Evolutionary conservation across 129 eudicot genomes (phyloP).

Genomic region (Escallonia rubra): DNA sequence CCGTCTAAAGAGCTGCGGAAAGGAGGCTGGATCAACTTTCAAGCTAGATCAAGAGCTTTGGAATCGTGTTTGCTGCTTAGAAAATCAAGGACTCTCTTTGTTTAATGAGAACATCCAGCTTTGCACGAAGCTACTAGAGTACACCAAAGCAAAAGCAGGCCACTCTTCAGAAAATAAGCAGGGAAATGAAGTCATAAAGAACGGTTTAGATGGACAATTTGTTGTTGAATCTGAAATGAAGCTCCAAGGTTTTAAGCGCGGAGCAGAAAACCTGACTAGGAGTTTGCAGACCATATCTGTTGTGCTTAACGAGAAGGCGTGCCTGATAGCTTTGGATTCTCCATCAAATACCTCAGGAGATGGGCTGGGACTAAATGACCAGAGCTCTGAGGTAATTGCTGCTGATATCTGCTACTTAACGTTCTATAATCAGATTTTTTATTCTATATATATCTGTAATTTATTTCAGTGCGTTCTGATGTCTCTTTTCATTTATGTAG

Average conservation of each 20-base stretch:
- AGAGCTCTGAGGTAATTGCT: conserved; percentile 45
- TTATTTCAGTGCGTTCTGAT: neutral
- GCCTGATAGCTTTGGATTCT: conserved; percentile 8
- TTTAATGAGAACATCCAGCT: conserved; percentile 56
- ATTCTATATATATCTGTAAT: neutral
- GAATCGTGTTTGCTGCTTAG: conserved; percentile 53
- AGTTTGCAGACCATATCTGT: conserved; percentile 52
- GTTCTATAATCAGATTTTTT: neutral
- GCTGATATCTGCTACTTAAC: neutral
- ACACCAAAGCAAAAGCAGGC: conserved; percentile 34
- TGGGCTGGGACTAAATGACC: conserved; percentile 14
- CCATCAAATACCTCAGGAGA: conserved; percentile 15
- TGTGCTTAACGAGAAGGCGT: conserved; percentile 47
- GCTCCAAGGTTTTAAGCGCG: conserved; percentile 71
- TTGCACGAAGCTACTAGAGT: conserved; percentile 52
- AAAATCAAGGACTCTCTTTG: conserved; percentile 62
- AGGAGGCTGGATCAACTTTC: conserved; percentile 41
- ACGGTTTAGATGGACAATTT: conserved; percentile 53
- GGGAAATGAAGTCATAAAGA: conserved; percentile 18
- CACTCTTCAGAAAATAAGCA: conserved; percentile 21
- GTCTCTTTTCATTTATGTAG: conserved; percentile 34
- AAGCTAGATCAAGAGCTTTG: conserved; percentile 76
- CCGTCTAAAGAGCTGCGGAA: conserved; percentile 61
- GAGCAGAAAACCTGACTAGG: conserved; percentile 46
- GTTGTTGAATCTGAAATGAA: conserved; percentile 78